These are phyloP conservation scores for Ceratobasidium sp. DNA, from an alignment of 1,284 basidiomycete species.

Conservation along the genomic window DNA sequence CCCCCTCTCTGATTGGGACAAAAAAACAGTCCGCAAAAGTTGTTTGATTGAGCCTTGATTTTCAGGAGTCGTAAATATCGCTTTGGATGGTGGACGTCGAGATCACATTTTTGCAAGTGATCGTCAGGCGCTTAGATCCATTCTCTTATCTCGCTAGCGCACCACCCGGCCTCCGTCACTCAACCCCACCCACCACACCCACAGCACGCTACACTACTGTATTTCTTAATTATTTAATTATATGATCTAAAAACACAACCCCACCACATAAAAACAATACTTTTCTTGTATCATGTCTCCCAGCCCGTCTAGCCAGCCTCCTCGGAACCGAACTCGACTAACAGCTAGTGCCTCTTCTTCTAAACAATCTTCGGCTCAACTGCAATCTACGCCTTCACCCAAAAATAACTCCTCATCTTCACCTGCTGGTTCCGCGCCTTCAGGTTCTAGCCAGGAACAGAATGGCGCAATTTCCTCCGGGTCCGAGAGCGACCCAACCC, in stretches of 20 bases:
- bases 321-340: no score
- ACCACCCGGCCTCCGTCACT: no score
- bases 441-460: background rate
- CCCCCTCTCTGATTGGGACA: no score
- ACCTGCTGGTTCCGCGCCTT: background rate
- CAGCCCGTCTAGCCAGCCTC: no score
- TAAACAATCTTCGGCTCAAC: no score
- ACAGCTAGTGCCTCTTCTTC: no score
- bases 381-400: background rate
- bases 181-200: no score
- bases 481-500: conserved; percentile 3
- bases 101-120: conserved; percentile 15
- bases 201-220: no score
- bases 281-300: background rate
- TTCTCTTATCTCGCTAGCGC: background rate
- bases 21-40: no score
- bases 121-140: conserved; percentile 14
- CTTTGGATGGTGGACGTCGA: conserved; percentile 26
- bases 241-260: no score
- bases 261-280: background rate
- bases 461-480: background rate
- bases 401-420: background rate
- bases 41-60: no score
- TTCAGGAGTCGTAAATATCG: background rate
- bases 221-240: no score